phyloP scores from a whole-genome alignment of 2,329 filamentous ascomycete species.

The Curvularia eragrostidis region DNA sequence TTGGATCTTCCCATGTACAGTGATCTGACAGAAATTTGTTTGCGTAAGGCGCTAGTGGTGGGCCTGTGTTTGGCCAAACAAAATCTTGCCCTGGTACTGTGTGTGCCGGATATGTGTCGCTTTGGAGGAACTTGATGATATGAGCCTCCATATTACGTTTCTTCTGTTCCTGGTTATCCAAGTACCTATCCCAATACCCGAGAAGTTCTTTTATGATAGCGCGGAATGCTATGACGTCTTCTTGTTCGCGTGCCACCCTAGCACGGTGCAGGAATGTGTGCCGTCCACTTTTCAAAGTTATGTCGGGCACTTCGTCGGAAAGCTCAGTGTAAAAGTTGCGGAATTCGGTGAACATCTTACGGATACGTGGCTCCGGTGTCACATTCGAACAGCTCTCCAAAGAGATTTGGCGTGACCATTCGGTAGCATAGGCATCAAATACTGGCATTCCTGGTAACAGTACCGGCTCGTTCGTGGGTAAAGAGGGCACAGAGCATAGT shows the following conservation, averaged over 20 bases:
- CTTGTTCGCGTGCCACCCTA: constrained; percentile 44
- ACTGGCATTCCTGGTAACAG: constrained; percentile 20
- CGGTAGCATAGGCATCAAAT: constrained; percentile 33
- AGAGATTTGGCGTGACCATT: constrained; percentile 32
- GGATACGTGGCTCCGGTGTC: constrained; percentile 33
- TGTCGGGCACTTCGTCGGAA: constrained; percentile 21
- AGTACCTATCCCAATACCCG: constrained; percentile 37
- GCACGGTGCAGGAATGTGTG: constrained; percentile 43
- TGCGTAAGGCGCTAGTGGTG: too few relatives aligned
- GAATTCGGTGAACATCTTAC: constrained; percentile 43
- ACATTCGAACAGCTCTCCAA: constrained; percentile 13
- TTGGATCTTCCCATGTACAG: constrained; percentile 18
- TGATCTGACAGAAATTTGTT: too few relatives aligned
- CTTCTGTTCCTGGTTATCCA: constrained; percentile 34
- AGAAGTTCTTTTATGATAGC: constrained; percentile 38
- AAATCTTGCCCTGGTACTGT: too few relatives aligned
- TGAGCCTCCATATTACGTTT: constrained; percentile 29
- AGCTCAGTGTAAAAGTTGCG: constrained; percentile 42
- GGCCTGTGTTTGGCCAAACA: too few relatives aligned
- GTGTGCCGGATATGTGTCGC: constrained; percentile 35
- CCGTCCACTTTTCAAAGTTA: constrained; percentile 19
- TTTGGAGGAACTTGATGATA: constrained; percentile 30
- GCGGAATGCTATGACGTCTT: constrained; percentile 40
- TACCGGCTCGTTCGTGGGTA: constrained; percentile 25
- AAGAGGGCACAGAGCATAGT: constrained; percentile 36